Evolutionary conservation across 2,329 filamentous ascomycete species (phyloP).

Genomic region (Cladophialophora carrionii): DNA sequence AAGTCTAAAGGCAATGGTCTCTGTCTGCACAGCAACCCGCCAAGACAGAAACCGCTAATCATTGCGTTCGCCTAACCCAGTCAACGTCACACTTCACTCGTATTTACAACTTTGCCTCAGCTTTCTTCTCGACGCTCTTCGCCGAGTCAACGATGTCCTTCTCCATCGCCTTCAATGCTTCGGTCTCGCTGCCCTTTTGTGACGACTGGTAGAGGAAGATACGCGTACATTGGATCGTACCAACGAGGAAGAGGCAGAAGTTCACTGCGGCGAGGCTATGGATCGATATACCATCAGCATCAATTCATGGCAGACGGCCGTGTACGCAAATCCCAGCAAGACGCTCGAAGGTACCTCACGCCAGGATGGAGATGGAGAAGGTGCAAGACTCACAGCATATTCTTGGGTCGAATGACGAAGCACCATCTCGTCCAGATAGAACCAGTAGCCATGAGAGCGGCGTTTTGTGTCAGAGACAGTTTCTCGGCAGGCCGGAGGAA

Average conservation of each 20-base stretch:
- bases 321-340: neutral
- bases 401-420: conserved; percentile 91
- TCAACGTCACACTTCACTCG: neutral
- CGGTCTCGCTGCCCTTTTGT: conserved; percentile 55
- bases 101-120: conserved; percentile 33
- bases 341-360: neutral
- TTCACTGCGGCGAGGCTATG: conserved; percentile 86
- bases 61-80: neutral
- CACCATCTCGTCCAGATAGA: conserved; percentile 99
- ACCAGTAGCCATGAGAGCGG: conserved; percentile 84
- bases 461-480: conserved; percentile 91
- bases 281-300: neutral
- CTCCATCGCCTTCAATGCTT: conserved; percentile 44
- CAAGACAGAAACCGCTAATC: neutral
- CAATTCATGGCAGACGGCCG: neutral
- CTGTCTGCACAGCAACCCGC: neutral
- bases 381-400: conserved; percentile 71
- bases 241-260: conserved; percentile 93
- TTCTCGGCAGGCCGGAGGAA: conserved; percentile 88
- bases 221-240: conserved; percentile 76
- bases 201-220: conserved; percentile 70
- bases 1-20: neutral
- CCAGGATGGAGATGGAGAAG: neutral
- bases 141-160: conserved; percentile 40
- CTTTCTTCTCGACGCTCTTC: conserved; percentile 40